Evolutionary conservation across 768 basidiomycete genomes (phyloP).

Genomic region (Lactifluus subvellereus): DNA sequence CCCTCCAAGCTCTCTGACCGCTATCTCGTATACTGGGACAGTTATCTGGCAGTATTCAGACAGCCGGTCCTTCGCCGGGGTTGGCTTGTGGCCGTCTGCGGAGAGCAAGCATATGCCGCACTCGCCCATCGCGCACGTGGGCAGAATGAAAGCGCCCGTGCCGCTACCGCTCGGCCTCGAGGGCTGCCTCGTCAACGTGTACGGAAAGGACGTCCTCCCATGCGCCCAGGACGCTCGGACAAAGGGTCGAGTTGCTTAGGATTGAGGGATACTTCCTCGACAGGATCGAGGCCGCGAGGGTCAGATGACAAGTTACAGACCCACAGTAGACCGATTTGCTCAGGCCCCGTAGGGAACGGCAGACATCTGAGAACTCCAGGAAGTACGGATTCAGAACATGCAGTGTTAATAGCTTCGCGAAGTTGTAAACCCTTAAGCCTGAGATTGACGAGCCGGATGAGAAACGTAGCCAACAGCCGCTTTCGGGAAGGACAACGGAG

Average conservation of each 20-base stretch:
- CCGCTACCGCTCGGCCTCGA: slow-evolving; percentile 30
- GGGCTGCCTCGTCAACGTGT: slow-evolving; percentile 32
- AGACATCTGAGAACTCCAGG: too few species aligned
- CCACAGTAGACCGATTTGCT: slow-evolving; percentile 11
- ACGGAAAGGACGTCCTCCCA: slow-evolving; percentile 30
- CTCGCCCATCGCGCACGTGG: slow-evolving; percentile 30
- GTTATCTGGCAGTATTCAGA: slow-evolving; percentile 30
- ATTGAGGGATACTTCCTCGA: slow-evolving; percentile 32
- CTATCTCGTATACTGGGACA: not conserved
- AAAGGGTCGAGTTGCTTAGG: slow-evolving; percentile 28
- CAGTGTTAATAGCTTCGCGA: not conserved
- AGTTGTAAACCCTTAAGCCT: not conserved
- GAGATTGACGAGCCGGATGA: not conserved
- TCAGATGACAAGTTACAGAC: slow-evolving; percentile 12
- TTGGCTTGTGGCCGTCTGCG: slow-evolving; percentile 17
- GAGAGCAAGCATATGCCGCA: too few species aligned
- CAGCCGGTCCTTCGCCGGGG: slow-evolving; percentile 31
- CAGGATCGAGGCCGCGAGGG: slow-evolving; percentile 24
- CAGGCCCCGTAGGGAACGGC: not conserved
- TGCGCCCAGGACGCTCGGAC: slow-evolving; percentile 27
- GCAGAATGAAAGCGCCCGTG: slow-evolving; percentile 28
- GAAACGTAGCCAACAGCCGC: too few species aligned
- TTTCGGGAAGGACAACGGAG: too few species aligned
- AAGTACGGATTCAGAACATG: not conserved
- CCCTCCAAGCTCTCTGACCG: not conserved